A percentile compares a stretch with the other conserved stretches of the same genome.
Conservation (phyloP, 2,329 filamentous ascomycete species). For the Microcyclospora pomicola region DNA sequence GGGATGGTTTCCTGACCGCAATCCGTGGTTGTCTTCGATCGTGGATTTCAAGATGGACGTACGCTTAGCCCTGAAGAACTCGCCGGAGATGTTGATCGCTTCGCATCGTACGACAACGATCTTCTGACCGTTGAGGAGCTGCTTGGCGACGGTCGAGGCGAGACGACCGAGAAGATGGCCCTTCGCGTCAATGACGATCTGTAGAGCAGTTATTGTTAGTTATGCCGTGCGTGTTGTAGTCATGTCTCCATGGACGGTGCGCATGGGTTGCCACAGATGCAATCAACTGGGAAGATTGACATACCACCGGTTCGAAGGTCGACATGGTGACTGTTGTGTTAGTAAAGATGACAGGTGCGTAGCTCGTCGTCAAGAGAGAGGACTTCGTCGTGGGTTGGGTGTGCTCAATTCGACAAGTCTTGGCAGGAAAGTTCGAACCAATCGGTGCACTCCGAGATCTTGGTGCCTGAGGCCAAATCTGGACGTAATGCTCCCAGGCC, state of each 20-base stretch:
- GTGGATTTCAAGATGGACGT: constrained; percentile 41
- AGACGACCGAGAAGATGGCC: constrained; percentile 98
- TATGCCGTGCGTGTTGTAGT: not conserved
- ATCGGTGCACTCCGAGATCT: too few relatives aligned
- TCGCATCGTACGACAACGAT: constrained; percentile 98
- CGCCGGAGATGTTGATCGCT: constrained; percentile 99
- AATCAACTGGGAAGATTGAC: constrained; percentile 11
- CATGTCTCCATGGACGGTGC: too few relatives aligned
- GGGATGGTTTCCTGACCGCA: not conserved
- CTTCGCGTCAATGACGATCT: constrained; percentile 99
- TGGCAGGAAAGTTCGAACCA: too few relatives aligned
- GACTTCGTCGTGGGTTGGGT: too few relatives aligned
- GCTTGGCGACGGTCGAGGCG: constrained; percentile 96
- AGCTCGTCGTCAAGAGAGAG: too few relatives aligned
- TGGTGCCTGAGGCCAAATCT: too few relatives aligned
- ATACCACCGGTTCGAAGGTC: constrained; percentile 50
- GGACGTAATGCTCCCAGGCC: too few relatives aligned
- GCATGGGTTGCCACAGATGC: too few relatives aligned
- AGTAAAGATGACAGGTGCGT: not conserved
- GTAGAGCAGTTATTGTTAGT: constrained; percentile 5
- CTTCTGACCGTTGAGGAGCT: constrained; percentile 98
- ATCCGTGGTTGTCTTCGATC: constrained; percentile 1
- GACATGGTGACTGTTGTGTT: constrained; percentile 39
- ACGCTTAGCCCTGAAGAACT: constrained; percentile 99
- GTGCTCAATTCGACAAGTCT: too few relatives aligned